These are phyloP conservation scores for Rubia tinctorum DNA, from an alignment of 305 asterid genomes.

Conservation along the genomic window DNA sequence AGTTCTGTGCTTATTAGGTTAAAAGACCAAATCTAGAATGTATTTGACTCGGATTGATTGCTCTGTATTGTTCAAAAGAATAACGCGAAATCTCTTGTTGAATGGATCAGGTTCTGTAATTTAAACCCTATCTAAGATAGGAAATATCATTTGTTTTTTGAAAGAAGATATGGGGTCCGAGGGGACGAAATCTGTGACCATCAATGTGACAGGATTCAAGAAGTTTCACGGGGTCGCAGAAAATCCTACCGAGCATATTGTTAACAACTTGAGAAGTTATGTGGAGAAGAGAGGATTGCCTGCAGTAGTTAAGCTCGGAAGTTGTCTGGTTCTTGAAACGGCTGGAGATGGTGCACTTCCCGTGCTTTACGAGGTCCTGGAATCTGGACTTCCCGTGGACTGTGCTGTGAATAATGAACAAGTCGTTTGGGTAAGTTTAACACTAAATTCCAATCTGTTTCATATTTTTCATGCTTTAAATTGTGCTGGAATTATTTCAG, in stretches of 20 bases:
- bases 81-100: background rate
- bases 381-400: slow-evolving; percentile 29
- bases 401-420: slow-evolving; percentile 27
- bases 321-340: slow-evolving; percentile 51
- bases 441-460: background rate
- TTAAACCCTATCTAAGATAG: slow-evolving; percentile 11
- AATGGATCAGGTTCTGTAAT: slow-evolving; percentile 14
- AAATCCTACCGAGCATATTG: slow-evolving; percentile 48
- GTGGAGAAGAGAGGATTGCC: slow-evolving; percentile 43
- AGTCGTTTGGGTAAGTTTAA: slow-evolving; percentile 48
- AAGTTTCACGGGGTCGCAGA: slow-evolving; percentile 48
- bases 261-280: slow-evolving; percentile 35
- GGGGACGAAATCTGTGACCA: slow-evolving; percentile 39
- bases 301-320: slow-evolving; percentile 39
- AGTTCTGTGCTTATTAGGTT: background rate
- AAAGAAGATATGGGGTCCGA: slow-evolving; percentile 51
- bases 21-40: background rate
- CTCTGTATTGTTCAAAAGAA: background rate
- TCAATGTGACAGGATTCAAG: slow-evolving; percentile 63
- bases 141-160: slow-evolving; percentile 17
- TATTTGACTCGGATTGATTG: background rate
- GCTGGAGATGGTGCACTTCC: slow-evolving; percentile 53
- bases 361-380: slow-evolving; percentile 41
- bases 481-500: background rate
- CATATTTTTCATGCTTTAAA: no score